phyloP scores from a whole-genome alignment of 495 filamentous ascomycete species.

The Extremus antarcticus region DNA sequence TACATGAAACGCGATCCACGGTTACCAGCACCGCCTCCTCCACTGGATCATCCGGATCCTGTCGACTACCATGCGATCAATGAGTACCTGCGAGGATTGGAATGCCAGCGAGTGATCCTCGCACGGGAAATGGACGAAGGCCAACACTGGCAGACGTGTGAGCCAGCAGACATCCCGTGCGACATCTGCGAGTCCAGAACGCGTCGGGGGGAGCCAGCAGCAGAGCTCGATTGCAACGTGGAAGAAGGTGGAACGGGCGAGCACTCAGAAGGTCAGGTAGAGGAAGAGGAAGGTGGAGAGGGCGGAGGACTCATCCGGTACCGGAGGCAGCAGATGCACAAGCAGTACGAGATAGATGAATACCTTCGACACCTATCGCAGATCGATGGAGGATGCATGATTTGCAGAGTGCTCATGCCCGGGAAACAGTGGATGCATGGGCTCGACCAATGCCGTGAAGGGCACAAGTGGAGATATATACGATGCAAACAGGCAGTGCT shows the following conservation, averaged over 20 bases:
- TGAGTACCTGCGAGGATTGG: background rate
- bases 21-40: background rate
- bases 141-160: background rate
- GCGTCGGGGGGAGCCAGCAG: background rate
- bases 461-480: background rate
- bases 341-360: background rate
- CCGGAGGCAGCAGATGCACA: background rate
- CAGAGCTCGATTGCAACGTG: background rate
- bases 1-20: background rate
- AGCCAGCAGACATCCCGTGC: background rate
- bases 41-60: background rate
- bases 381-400: background rate
- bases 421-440: background rate
- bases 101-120: background rate
- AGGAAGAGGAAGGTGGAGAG: background rate
- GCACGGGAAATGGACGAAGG: background rate
- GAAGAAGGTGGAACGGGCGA: background rate
- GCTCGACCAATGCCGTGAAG: background rate
- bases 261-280: background rate
- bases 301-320: background rate
- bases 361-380: background rate
- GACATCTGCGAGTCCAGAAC: background rate
- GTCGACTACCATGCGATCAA: background rate
- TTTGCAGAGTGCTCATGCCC: background rate
- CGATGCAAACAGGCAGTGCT: background rate